Evolutionary conservation across 225 moss, liverwort and hornwort species (phyloP).

Genomic region (Pseudoscleropodium purum): DNA sequence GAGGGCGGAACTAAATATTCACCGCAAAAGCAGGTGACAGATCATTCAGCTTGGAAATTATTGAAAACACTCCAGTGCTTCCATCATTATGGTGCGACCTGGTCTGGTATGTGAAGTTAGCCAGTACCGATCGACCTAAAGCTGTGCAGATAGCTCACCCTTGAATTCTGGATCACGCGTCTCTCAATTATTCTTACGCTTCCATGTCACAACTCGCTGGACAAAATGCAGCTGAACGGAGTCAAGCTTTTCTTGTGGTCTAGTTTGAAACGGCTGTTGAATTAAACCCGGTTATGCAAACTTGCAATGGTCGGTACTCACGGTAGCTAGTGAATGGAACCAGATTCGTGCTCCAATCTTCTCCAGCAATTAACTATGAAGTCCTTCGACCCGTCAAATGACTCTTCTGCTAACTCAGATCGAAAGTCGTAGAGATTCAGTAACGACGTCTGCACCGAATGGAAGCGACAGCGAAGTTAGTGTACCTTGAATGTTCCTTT

Average conservation of each 20-base stretch:
- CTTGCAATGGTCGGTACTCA: neutral
- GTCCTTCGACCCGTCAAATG: neutral
- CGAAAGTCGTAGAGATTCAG: neutral
- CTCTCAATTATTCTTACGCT: neutral
- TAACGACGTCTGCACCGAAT: neutral
- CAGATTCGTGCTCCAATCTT: neutral
- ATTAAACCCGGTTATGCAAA: neutral
- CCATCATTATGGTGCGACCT: neutral
- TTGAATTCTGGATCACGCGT: neutral
- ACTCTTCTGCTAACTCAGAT: neutral
- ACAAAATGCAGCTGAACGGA: neutral
- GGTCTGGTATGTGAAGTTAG: too few relatives aligned
- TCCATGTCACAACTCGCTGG: neutral
- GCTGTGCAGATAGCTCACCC: neutral
- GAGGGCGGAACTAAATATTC: neutral
- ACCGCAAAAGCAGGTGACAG: neutral
- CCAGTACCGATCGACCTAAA: neutral
- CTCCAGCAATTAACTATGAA: too few relatives aligned
- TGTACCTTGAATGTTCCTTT: neutral
- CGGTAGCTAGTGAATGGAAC: neutral
- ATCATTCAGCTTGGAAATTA: neutral
- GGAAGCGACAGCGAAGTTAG: neutral
- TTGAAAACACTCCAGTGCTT: neutral
- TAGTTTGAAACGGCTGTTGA: neutral
- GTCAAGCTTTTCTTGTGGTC: neutral